Conservation (phyloP, 202 grass and related monocot genomes). For the Brachypodium distachyon region DNA sequence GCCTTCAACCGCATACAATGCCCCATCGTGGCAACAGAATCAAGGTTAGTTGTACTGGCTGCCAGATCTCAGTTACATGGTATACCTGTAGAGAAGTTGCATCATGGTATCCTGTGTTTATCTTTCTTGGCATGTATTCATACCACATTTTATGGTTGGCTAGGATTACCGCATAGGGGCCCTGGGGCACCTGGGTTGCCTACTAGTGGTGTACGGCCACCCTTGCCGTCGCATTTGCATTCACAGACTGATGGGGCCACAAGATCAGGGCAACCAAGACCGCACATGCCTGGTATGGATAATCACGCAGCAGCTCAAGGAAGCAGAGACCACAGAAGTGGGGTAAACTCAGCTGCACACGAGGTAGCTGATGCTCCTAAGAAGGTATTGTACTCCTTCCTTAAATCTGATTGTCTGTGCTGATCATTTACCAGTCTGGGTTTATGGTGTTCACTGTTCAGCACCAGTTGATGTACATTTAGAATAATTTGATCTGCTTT, state of each 20-base stretch:
- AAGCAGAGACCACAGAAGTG: constrained; percentile 47
- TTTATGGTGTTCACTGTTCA: constrained; percentile 11
- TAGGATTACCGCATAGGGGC: constrained; percentile 52
- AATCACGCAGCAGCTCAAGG: constrained; percentile 38
- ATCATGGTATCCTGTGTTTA: neutral
- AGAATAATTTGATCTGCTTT: neutral
- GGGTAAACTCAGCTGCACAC: constrained; percentile 30
- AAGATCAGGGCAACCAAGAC: constrained; percentile 50
- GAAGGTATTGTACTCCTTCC: constrained; percentile 38
- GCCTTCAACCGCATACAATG: constrained; percentile 75
- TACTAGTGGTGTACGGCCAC: constrained; percentile 46
- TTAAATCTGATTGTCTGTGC: neutral
- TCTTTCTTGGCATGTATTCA: constrained; percentile 6
- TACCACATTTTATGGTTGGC: constrained; percentile 26
- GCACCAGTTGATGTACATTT: neutral
- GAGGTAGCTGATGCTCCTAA: constrained; percentile 41
- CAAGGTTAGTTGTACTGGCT: constrained; percentile 38
- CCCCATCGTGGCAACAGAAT: constrained; percentile 73
- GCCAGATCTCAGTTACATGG: constrained; percentile 1
- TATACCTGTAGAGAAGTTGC: neutral
- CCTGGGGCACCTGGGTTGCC: constrained; percentile 45
- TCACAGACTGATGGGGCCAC: constrained; percentile 43
- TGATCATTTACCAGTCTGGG: neutral
- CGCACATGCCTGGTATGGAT: constrained; percentile 51
- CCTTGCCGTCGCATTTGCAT: constrained; percentile 57